A percentile compares a stretch with the other conserved stretches of the same genome.
Conservation (phyloP, 257 asterid species). For the Fraxinus quadrangulata region DNA sequence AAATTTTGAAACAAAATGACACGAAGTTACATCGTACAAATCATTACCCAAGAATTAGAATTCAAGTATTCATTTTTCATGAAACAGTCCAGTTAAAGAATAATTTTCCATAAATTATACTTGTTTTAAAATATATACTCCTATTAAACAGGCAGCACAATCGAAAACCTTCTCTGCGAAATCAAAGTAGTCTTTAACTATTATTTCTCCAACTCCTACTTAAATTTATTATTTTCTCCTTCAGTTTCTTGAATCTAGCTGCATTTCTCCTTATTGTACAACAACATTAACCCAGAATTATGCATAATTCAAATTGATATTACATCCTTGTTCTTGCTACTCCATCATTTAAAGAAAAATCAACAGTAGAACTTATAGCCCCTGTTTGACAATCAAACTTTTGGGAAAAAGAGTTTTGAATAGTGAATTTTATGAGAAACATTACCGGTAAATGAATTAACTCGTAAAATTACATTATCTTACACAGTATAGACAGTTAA, state of each 20-base stretch:
- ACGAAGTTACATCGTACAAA: not conserved
- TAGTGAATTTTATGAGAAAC: not conserved
- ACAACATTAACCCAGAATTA: not conserved
- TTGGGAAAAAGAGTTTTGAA: too few relatives aligned
- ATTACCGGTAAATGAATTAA: not conserved
- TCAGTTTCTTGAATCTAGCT: not conserved
- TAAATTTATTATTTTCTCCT: not conserved
- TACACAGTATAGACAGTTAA: not conserved
- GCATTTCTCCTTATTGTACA: not conserved
- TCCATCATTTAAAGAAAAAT: not conserved
- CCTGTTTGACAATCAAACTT: too few relatives aligned
- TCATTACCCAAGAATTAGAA: not conserved
- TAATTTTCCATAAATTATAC: not conserved
- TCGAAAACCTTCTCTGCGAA: not conserved
- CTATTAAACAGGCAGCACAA: not conserved
- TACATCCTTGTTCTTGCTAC: not conserved
- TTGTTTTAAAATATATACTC: not conserved
- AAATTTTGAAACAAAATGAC: not conserved
- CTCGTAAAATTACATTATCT: not conserved
- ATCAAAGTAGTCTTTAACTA: not conserved
- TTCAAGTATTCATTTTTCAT: not conserved
- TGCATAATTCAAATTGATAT: not conserved
- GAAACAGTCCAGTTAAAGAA: not conserved
- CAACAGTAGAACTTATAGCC: not conserved
- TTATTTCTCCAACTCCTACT: not conserved